Evolutionary conservation across 257 asterid species (phyloP).

Genomic region (Lantana camara): DNA sequence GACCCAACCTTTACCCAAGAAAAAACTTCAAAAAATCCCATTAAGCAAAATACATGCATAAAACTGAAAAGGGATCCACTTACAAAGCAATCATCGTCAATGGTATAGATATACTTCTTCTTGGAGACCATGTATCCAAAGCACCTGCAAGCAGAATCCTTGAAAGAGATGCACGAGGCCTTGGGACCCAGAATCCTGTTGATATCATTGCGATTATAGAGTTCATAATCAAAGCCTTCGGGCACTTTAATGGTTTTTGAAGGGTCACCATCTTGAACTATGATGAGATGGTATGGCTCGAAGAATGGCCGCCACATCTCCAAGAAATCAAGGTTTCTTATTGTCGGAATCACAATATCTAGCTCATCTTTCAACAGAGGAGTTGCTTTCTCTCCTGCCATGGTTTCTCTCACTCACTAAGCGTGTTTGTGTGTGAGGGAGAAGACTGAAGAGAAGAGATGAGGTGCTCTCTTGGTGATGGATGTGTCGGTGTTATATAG

Average conservation of each 20-base stretch:
- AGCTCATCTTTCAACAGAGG: conserved; percentile 75
- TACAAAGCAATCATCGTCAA: conserved; percentile 86
- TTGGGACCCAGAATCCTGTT: conserved; percentile 81
- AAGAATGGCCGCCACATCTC: conserved; percentile 90
- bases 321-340: conserved; percentile 76
- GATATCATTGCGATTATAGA: conserved; percentile 75
- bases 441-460: not conserved
- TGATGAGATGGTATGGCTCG: conserved; percentile 71
- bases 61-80: conserved; percentile 29
- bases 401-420: conserved; percentile 13
- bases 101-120: conserved; percentile 81
- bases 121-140: conserved; percentile 82
- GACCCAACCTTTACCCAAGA: conserved; percentile 22
- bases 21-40: not conserved
- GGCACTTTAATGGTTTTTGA: conserved; percentile 62
- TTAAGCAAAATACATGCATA: not conserved
- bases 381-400: conserved; percentile 49
- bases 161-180: conserved; percentile 80
- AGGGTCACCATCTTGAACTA: conserved; percentile 86
- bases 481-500: conserved; percentile 22
- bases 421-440: conserved; percentile 15
- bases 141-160: conserved; percentile 83
- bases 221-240: conserved; percentile 71
- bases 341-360: conserved; percentile 77
- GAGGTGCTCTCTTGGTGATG: not conserved